Evolutionary conservation across 352 stramenopile species (phyloP).

Genomic region (Phytophthora fragariae): DNA sequence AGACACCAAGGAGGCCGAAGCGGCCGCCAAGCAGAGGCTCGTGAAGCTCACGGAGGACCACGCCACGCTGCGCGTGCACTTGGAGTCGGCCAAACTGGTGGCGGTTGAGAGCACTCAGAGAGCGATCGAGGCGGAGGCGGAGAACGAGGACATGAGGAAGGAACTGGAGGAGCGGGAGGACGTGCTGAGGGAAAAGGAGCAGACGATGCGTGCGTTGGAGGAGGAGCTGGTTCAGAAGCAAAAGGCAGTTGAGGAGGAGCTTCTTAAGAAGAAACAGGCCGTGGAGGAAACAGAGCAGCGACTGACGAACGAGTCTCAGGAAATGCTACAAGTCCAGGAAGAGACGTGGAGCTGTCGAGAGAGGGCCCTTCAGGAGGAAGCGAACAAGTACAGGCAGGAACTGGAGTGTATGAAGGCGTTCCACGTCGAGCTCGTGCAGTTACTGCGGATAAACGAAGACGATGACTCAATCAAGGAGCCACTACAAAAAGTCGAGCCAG

Average conservation of each 20-base stretch:
- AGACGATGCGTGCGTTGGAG: constrained; percentile 31
- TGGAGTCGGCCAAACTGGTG: constrained; percentile 41
- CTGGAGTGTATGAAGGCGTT: constrained; percentile 36
- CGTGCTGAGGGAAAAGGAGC: constrained; percentile 22
- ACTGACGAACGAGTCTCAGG: constrained; percentile 32
- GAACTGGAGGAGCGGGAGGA: constrained; percentile 35
- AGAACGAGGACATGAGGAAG: constrained; percentile 45
- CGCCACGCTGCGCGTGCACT: constrained; percentile 57
- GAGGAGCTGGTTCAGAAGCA: constrained; percentile 38
- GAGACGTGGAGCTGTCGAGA: constrained; percentile 41
- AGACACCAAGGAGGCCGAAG: constrained; percentile 45
- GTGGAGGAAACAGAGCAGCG: constrained; percentile 31
- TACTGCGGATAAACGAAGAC: constrained; percentile 36
- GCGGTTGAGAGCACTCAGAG: constrained; percentile 49
- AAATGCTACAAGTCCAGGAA: constrained; percentile 45
- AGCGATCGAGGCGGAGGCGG: constrained; percentile 46
- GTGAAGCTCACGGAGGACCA: constrained; percentile 71
- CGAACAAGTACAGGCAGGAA: constrained; percentile 22
- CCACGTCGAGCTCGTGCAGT: constrained; percentile 46
- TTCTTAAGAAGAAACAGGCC: constrained; percentile 35
- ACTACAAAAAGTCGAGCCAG: constrained; percentile 24
- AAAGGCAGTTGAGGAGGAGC: constrained; percentile 38
- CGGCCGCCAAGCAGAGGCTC: constrained; percentile 55
- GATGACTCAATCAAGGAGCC: constrained; percentile 7
- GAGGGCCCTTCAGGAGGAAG: constrained; percentile 26